phyloP scores from a whole-genome alignment of 108 stramenopile genomes.

The Nitzschia sp. region DNA sequence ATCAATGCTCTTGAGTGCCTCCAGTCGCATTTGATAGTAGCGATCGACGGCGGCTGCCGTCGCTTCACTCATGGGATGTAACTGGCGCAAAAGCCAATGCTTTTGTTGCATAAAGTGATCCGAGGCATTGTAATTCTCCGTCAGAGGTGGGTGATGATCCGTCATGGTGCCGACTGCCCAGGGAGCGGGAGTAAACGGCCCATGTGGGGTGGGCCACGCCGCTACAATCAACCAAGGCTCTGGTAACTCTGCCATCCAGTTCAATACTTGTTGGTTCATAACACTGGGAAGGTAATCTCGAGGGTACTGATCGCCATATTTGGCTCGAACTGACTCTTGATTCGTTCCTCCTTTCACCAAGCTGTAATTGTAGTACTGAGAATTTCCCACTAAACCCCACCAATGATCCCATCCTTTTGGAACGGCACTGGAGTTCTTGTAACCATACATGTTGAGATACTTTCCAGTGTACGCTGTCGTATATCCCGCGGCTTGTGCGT shows the following conservation, averaged over 20 bases:
- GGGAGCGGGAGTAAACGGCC: conserved; percentile 42
- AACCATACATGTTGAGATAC: conserved; percentile 43
- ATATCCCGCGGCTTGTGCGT: conserved; percentile 39
- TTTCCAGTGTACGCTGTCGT: conserved; percentile 39
- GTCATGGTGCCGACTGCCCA: conserved; percentile 16
- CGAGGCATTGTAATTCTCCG: conserved; percentile 28
- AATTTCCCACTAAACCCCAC: conserved; percentile 41
- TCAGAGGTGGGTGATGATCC: conserved; percentile 6
- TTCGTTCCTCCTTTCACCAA: conserved; percentile 19
- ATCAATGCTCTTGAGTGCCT: conserved; percentile 33
- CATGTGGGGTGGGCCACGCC: conserved; percentile 41
- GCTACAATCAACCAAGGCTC: conserved; percentile 36
- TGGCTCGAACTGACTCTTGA: neutral
- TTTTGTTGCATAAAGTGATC: conserved; percentile 17
- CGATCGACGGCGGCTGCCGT: conserved; percentile 6
- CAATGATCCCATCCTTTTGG: conserved; percentile 43
- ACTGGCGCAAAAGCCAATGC: conserved; percentile 30
- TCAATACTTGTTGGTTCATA: conserved; percentile 17
- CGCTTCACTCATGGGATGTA: conserved; percentile 8
- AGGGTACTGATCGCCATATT: conserved; percentile 27
- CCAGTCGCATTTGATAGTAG: conserved; percentile 24
- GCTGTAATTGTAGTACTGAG: conserved; percentile 39
- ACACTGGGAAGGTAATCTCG: conserved; percentile 41
- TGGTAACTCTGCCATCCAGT: conserved; percentile 12
- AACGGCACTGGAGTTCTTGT: neutral